A percentile compares a stretch with the other conserved stretches of the same genome.
phyloP scores from a whole-genome alignment of 1,284 basidiomycete species.

The Retiboletus flavoniger region DNA sequence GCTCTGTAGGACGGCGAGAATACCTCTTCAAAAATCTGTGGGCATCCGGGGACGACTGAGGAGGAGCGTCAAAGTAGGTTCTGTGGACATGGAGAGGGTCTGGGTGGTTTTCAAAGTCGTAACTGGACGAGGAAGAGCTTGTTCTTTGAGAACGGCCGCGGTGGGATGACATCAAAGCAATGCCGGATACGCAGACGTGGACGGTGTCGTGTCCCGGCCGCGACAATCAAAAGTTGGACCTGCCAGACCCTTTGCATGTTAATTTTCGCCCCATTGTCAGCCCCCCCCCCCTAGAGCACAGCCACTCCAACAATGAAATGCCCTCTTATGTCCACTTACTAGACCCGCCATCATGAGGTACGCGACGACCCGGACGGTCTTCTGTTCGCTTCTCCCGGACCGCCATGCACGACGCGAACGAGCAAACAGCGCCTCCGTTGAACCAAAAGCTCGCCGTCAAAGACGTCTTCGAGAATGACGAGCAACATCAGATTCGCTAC shows the following conservation, averaged over 20 bases:
- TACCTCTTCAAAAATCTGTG: slow-evolving; percentile 19
- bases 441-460: not conserved
- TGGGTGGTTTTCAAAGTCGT: slow-evolving; percentile 45
- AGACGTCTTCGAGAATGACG: slow-evolving; percentile 37
- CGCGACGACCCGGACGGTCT: too few species aligned
- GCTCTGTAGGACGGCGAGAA: slow-evolving; percentile 28
- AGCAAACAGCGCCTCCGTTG: not conserved
- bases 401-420: not conserved
- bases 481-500: slow-evolving; percentile 43
- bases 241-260: not conserved
- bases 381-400: not conserved
- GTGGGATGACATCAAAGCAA: slow-evolving; percentile 16
- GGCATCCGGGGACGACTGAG: slow-evolving; percentile 9
- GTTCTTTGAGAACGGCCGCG: slow-evolving; percentile 39
- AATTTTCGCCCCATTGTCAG: not conserved
- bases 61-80: slow-evolving; percentile 21
- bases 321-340: too few species aligned
- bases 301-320: not conserved
- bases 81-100: slow-evolving; percentile 19
- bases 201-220: too few species aligned
- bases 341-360: too few species aligned
- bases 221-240: too few species aligned
- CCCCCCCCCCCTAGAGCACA: not conserved
- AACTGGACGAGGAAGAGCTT: slow-evolving; percentile 52
- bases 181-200: too few species aligned